phyloP scores from a whole-genome alignment of 768 basidiomycete genomes.

The Hirschioporus abietinus region DNA sequence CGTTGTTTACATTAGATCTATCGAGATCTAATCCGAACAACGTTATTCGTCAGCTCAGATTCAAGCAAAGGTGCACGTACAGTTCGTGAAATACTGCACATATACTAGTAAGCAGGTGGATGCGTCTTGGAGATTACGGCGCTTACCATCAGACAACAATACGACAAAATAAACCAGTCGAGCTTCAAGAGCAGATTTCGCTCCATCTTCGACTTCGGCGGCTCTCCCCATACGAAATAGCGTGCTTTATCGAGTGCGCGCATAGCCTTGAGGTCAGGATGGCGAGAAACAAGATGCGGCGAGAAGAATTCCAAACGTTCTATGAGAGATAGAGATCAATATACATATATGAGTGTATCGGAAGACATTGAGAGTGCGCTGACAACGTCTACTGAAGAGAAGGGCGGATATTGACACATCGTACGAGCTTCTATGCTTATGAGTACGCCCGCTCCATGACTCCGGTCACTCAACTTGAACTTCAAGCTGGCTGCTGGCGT shows the following conservation, averaged over 20 bases:
- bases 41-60: neutral
- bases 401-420: neutral
- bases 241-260: slow-evolving; percentile 15
- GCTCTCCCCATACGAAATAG: slow-evolving; percentile 31
- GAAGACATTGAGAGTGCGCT: neutral
- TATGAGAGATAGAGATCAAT: too few relatives aligned
- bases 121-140: too few relatives aligned
- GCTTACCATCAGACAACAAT: slow-evolving; percentile 62
- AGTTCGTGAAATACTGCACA: slow-evolving; percentile 59
- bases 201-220: slow-evolving; percentile 39
- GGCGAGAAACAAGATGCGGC: too few relatives aligned
- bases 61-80: slow-evolving; percentile 28
- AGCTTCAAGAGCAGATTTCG: slow-evolving; percentile 49
- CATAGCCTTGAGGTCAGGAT: too few relatives aligned
- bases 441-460: neutral
- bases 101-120: slow-evolving; percentile 11
- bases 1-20: slow-evolving; percentile 64
- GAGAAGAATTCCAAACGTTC: neutral
- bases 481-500: neutral
- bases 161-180: slow-evolving; percentile 64
- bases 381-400: neutral
- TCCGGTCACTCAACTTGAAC: neutral
- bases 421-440: neutral
- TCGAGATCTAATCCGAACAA: slow-evolving; percentile 46
- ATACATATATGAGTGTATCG: too few relatives aligned